These are phyloP conservation scores for Pleurotus eryngii DNA, from an alignment of 768 basidiomycete species.

Conservation along the genomic window DNA sequence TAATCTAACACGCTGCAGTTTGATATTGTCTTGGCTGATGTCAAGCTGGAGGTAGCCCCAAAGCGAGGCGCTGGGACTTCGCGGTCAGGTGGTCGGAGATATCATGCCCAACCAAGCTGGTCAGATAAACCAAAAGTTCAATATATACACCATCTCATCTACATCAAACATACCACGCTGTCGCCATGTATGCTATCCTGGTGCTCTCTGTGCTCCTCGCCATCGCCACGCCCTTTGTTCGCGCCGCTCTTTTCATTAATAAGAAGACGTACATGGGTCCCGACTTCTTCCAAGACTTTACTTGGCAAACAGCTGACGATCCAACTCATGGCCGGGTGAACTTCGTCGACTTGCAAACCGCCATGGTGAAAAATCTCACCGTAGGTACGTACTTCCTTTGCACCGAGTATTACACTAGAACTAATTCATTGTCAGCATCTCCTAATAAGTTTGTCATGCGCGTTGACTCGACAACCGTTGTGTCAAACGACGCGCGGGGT, in stretches of 20 bases:
- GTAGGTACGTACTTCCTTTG: conserved; percentile 31
- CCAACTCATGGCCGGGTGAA: conserved; percentile 68
- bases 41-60: too few relatives aligned
- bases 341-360: conserved; percentile 45
- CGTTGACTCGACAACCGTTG: conserved; percentile 40
- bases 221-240: not conserved
- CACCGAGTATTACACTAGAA: not conserved
- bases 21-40: too few relatives aligned
- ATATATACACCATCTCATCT: too few relatives aligned
- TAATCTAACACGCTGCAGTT: too few relatives aligned
- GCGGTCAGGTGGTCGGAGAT: too few relatives aligned
- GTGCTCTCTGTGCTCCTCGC: not conserved
- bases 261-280: conserved; percentile 19
- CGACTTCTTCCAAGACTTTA: conserved; percentile 45
- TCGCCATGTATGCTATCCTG: not conserved
- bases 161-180: too few relatives aligned
- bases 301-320: conserved; percentile 49
- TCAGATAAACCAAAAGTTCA: not conserved
- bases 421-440: conserved; percentile 25
- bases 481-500: conserved; percentile 38
- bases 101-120: not conserved
- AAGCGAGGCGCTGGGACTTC: too few relatives aligned
- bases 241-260: conserved; percentile 13
- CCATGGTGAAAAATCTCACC: conserved; percentile 40
- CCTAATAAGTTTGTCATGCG: conserved; percentile 53